Evolutionary conservation across 768 basidiomycete species (phyloP), one percentile per base, ranked within the genome.

Genomic region (Naganishia onofrii): DNA sequence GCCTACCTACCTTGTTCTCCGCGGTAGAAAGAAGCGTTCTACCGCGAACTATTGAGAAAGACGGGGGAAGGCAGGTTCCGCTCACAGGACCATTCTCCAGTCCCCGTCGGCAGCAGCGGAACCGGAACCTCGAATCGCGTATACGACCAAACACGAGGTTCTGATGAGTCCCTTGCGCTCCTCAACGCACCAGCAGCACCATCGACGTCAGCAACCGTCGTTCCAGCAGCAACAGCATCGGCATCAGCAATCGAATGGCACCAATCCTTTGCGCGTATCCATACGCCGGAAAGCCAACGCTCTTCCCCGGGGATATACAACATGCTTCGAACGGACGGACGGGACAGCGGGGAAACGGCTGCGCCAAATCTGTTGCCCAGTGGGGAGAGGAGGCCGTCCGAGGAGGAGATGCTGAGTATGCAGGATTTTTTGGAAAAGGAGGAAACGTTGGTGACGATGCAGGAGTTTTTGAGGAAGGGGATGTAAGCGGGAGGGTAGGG

Each of bases 391-490:
- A 63, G 21, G 38, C 23, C 38, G 21, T n/a, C 60, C 9, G 36
- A 26, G 10, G 60, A 63, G 9, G 60, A 63, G 38, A 26, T 63
- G 15, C 23, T 63, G 15, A 44, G 36, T 7, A 26, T 63, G 21
- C n/a, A n/a, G 15, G 60, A 63, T 21, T 63, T 63, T 17, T 28
- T 63, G n/a, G 38, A 46, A 7, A 29, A 42, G 23, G 60, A 63
- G 29, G 60, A 63, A 34, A 26, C 7, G 42, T 29, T 63, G 21
- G 38, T 63, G 19, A 63, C 60, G 31, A 42, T 63, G n/a, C 60
- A 63, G 46, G 60, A 63, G 36, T 63, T 63, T 44, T 17, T 63
- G 21, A 63, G 34, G 42, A 63, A 63, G 60, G 60, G 46, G 32
- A 26, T 63, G 36, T n/a, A n/a, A n/a, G n/a, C n/a, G 60, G 42